Percentiles rank a stretch among this genome's conserved stretches.
Conservation (phyloP, 768 basidiomycete genomes). For the Kwoniella sp. region DNA sequence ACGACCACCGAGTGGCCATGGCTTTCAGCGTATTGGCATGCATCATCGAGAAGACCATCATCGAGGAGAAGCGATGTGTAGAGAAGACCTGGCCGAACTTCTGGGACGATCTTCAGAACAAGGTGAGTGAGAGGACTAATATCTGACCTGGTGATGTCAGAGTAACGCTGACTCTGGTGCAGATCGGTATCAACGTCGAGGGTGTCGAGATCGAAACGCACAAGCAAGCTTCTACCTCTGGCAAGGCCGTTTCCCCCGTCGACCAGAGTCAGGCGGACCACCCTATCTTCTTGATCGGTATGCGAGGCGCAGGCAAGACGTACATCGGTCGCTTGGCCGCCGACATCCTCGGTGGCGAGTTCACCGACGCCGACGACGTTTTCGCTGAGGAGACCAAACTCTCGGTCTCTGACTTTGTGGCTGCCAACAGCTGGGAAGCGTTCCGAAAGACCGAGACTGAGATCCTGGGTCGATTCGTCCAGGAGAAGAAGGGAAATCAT, state of each 20-base stretch:
- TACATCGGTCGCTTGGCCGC: constrained; percentile 81
- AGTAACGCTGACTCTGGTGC: constrained; percentile 19
- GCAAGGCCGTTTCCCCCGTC: constrained; percentile 56
- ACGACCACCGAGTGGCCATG: constrained; percentile 99
- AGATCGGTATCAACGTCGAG: constrained; percentile 87
- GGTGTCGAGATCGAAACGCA: constrained; percentile 75
- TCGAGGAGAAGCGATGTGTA: constrained; percentile 96
- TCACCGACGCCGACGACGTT: constrained; percentile 81
- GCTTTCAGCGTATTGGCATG: constrained; percentile 87
- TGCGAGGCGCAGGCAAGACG: constrained; percentile 97
- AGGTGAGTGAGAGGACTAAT: constrained; percentile 63
- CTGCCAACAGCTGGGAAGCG: constrained; percentile 79
- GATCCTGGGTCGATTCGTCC: constrained; percentile 70
- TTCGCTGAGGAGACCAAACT: constrained; percentile 69
- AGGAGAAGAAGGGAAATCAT: constrained; percentile 63
- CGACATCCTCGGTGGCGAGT: constrained; percentile 68
- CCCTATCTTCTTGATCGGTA: constrained; percentile 77
- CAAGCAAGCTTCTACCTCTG: constrained; percentile 58
- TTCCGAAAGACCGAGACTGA: constrained; percentile 81
- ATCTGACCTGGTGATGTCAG: not conserved
- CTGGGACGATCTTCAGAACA: constrained; percentile 98
- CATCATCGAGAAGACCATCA: constrained; percentile 70
- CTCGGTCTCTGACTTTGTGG: constrained; percentile 74
- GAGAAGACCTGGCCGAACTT: constrained; percentile 99
- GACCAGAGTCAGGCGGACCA: constrained; percentile 40